Conservation (phyloP, 768 basidiomycete species). For the Rhizopogon vinicolor region DNA sequence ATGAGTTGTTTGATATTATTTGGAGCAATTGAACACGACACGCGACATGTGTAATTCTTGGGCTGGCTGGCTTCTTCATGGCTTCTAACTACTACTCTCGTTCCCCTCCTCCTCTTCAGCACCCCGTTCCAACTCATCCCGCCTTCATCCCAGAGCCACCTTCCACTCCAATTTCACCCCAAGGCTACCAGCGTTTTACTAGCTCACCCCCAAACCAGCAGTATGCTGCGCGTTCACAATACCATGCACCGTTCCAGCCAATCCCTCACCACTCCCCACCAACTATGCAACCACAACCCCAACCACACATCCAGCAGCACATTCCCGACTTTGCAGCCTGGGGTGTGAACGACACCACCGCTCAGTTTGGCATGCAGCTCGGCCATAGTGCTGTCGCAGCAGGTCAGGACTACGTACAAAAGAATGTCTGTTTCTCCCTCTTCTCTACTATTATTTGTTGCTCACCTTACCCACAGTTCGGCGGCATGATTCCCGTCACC, state of each 20-base stretch:
- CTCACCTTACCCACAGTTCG: conserved; percentile 49
- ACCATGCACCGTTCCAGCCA: conserved; percentile 37
- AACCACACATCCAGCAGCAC: conserved; percentile 29
- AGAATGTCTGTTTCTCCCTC: conserved; percentile 59
- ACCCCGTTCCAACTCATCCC: conserved; percentile 86
- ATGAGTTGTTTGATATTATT: not conserved
- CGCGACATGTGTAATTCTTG: too few relatives aligned
- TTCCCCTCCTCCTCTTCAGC: conserved; percentile 79
- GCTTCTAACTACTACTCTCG: conserved; percentile 33
- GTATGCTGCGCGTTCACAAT: conserved; percentile 26
- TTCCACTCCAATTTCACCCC: conserved; percentile 65
- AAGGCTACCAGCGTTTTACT: conserved; percentile 70
- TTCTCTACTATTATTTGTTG: not conserved
- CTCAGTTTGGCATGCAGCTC: conserved; percentile 94
- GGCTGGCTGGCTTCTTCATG: too few relatives aligned
- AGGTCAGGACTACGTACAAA: conserved; percentile 93
- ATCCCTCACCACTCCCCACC: conserved; percentile 38
- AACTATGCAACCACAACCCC: conserved; percentile 25
- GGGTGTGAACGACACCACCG: conserved; percentile 90
- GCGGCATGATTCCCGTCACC: conserved; percentile 68
- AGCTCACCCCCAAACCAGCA: conserved; percentile 44
- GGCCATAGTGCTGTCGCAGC: conserved; percentile 89
- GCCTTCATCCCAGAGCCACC: conserved; percentile 82
- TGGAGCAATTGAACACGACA: too few relatives aligned
- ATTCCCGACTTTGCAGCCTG: conserved; percentile 56